Evolutionary conservation across 2,329 filamentous ascomycete genomes (phyloP), one percentile per base, ranked within the genome.

Genomic region (Helicocarpus griseus): DNA sequence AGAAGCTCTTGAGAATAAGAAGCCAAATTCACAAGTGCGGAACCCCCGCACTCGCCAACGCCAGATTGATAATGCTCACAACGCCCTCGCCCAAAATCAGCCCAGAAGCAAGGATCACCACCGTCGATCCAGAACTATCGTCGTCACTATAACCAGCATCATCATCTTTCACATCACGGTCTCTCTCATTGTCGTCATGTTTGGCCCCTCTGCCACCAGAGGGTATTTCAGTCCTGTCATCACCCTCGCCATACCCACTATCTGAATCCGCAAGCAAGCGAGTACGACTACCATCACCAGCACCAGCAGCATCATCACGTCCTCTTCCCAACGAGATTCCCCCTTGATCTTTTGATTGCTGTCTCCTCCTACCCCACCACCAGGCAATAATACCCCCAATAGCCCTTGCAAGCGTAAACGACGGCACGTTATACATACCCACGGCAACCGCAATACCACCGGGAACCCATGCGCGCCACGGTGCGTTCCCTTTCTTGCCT

Each of bases 391-490:
- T 56, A 0, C 93, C 93, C 2, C 93, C 93, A 8, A 88, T 81
- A 0, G 89, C 87, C 55, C 93, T 77, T 0, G 93, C 90, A 35
- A 98, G 74, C 0, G 93, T 98, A 65, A 98, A 98, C 0, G 89
- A 95, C 0, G 93, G 93, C 0, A 91, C 89, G 61, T 97, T 98
- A 71, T 97, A 98, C 82, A 98, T 98, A 46, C 93, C 90, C 61
- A 96, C 89, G 36, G 93, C 93, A 19, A 98, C 91, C 2, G 93
- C 91, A 61, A 98, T 96, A 0, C 93, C 93, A 5, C 93, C 91
- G 0, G 93, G 93, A 11, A 98, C 76, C 65, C 81, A 87, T 1
- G 81, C 73, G 60, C 86, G 77, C 89, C 88, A 95, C 5, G 62
- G 61, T 1, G 67, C 61, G 54, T 69, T 35, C 43, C 7, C 11